Conservation (phyloP, 495 filamentous ascomycete species). For the Pseudotulostoma volvatum region DNA sequence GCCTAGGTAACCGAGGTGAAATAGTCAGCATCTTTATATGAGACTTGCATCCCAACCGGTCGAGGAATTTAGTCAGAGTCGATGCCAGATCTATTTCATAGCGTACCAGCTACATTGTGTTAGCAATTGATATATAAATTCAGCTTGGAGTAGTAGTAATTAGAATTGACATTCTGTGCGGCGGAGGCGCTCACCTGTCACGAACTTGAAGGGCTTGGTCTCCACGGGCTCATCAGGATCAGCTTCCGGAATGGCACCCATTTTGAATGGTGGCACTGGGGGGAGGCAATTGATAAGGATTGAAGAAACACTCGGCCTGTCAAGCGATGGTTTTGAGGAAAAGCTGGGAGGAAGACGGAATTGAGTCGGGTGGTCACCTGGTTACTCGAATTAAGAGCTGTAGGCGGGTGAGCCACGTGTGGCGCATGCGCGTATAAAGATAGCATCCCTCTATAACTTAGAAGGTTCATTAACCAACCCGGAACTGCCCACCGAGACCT, state of each 20-base stretch:
- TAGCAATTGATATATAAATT: conserved; percentile 29
- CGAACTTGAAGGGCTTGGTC: conserved; percentile 99
- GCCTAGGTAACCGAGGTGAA: conserved; percentile 34
- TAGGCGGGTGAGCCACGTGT: too few species aligned
- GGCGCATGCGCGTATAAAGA: too few species aligned
- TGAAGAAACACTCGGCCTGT: too few species aligned
- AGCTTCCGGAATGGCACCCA: conserved; percentile 48
- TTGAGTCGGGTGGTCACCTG: too few species aligned
- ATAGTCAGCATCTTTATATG: background rate
- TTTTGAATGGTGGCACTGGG: conserved; percentile 16
- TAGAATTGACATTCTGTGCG: conserved; percentile 30
- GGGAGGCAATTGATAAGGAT: conserved; percentile 2
- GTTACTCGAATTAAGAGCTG: too few species aligned
- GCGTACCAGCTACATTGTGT: conserved; percentile 32
- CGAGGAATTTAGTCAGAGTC: background rate
- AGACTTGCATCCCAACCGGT: background rate
- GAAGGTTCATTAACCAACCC: too few species aligned
- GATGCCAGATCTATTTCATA: background rate
- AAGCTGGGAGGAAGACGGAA: conserved; percentile 1
- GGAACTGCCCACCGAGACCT: too few species aligned
- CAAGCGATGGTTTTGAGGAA: background rate
- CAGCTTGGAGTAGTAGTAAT: background rate
- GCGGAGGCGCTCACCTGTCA: conserved; percentile 62
- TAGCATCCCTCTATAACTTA: too few species aligned
- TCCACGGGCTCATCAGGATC: conserved; percentile 72